Evolutionary conservation across 345 rosid genomes (phyloP), one percentile per base, ranked within the genome.

Genomic region (Arabis alpina): DNA sequence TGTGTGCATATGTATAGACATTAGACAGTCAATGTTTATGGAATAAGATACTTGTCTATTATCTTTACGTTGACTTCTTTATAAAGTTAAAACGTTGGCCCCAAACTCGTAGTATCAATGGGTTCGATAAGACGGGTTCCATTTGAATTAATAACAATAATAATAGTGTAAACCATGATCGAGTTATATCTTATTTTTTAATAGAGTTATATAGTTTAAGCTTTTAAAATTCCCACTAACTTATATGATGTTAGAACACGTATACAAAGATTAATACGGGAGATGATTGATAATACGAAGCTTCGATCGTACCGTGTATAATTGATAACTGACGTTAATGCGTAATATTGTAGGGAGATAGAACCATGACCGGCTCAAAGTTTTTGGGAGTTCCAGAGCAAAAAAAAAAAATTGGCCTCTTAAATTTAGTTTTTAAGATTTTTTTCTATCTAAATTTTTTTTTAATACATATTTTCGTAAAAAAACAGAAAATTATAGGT

Each of bases 41-140:
- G 64, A 72, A 64, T 52, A 59, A 37, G 39, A 27, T 4, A n/a
- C 27, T 13, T 57, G 65, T 47, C 28, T 25, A 11, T 28, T 42
- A 44, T 73, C 27, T 39, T 48, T 19, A 7, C 37, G 60, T 28
- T 56, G 71, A 64, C 71, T 40, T 54, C 12, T 15, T 61, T 2
- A 32, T 36, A 61, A 32, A 59, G 57, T 14, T 51, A 9, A 51
- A 59, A 40, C 50, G 8, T 14, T 41, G 45, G 44, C 25, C 44
- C 32, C 15, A 8, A 19, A 59, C 36, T 32, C 9, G 36, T 12
- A 32, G 8, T 12, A 36, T 50, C 59, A 51, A 12, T 51, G 23
- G 23, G 50, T 48, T 49, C 47, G 32, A 23, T 36, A 8, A 63
- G 49, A 49, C 40, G 32, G 55, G 63, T 62, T 70, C 37, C 60